Percentiles rank a stretch among this genome's conserved stretches.
Evolutionary conservation across 768 basidiomycete genomes (phyloP).

Genomic region (Sarcodon sp.): DNA sequence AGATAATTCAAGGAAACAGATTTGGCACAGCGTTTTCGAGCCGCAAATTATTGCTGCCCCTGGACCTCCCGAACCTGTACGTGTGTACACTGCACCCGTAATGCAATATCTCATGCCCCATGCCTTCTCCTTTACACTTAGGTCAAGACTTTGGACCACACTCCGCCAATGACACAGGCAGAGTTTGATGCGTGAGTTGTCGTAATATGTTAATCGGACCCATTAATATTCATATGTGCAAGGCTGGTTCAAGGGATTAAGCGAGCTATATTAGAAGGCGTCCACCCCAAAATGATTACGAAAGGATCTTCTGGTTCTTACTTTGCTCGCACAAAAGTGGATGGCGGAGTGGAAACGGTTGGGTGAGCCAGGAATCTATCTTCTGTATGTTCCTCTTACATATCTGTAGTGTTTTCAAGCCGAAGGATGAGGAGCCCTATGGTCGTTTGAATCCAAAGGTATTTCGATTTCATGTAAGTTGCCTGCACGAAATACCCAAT

Average conservation of each 20-base stretch:
- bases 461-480: conserved; percentile 1
- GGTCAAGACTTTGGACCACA: conserved; percentile 76
- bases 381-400: neutral
- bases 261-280: conserved; percentile 58
- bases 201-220: neutral
- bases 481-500: neutral
- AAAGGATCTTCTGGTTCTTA: conserved; percentile 89
- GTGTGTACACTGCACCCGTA: conserved; percentile 6
- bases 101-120: conserved; percentile 1
- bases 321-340: conserved; percentile 77
- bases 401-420: conserved; percentile 67
- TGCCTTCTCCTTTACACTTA: conserved; percentile 14
- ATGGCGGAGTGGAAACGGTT: conserved; percentile 65
- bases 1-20: conserved; percentile 47
- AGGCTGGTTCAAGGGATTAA: conserved; percentile 56
- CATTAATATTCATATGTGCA: conserved; percentile 9
- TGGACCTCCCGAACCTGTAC: conserved; percentile 23
- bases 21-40: conserved; percentile 74
- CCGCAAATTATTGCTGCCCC: conserved; percentile 32
- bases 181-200: conserved; percentile 58
- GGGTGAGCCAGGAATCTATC: conserved; percentile 36
- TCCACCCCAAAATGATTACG: conserved; percentile 84
- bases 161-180: conserved; percentile 58
- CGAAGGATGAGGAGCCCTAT: conserved; percentile 86
- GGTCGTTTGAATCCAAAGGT: conserved; percentile 82